Evolutionary conservation across 2,329 filamentous ascomycete genomes (phyloP), one percentile per base, ranked within the genome.

Genomic region (Cryphonectria radicalis): DNA sequence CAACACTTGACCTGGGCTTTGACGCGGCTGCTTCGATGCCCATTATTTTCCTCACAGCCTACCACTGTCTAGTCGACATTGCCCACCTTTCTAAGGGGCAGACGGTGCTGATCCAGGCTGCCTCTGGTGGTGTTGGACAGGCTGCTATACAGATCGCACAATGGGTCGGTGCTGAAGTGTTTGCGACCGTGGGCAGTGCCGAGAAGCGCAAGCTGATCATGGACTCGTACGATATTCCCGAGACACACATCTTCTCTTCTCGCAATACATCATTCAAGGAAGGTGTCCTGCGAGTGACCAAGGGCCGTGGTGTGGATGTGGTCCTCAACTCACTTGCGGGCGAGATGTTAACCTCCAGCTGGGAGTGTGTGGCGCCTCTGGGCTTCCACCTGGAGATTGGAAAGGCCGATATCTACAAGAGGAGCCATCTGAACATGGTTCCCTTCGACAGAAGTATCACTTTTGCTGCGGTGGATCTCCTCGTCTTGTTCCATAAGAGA

Each of bases 21-120:
- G 66, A 70, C 6, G 70, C 74, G 3, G 68, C 64, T 17, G 71
- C 71, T 4, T 65, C 69, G 0, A 68, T 73, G 5, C 55, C 71
- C 0, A 62, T 71, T 5, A 64, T 69, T 22, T 79, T 75, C 10
- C 71, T 74, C 11, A 73, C 71, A 1, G 85, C 84, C 0, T 81
- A 81, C 66, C 82, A 86, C 71, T 80, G 79, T 8, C 75, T 88
- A 5, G 46, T 73, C 25, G 55, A 79, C 25, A 66, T 79, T 32
- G 79, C 77, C 0, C 72, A 73, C 0, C 76, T 83, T 2, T 70
- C 72, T 4, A 69, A 67, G 0, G 76, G 75, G 2, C 75, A 79
- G 64, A 80, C 74, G 1, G 77, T 86, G 4, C 77, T 87, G 1
- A 77, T 87, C 14, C 83, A 85, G 62, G 79, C 79, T 14, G 85